Percentiles rank a stretch among this genome's conserved stretches.
phyloP scores from a whole-genome alignment of 257 asterid species.

The Lantana camara region DNA sequence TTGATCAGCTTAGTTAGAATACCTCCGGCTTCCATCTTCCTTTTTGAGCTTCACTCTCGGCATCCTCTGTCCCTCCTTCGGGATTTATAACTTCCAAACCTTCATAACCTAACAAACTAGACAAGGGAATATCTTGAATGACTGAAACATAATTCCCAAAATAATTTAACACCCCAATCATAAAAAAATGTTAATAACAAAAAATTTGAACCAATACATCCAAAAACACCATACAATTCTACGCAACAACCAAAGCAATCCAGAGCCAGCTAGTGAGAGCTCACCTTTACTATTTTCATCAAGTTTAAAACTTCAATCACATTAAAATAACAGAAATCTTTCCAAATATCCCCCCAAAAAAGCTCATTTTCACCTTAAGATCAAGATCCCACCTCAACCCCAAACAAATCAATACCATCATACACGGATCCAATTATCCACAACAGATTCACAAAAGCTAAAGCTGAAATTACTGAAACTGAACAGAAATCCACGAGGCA shows the following conservation, averaged over 20 bases:
- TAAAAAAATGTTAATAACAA: constrained; percentile 10
- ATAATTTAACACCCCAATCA: too few species aligned
- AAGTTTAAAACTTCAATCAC: too few species aligned
- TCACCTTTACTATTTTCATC: too few species aligned
- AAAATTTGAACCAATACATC: not conserved
- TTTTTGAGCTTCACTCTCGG: constrained; percentile 91
- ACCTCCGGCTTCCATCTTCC: constrained; percentile 98
- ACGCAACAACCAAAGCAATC: too few species aligned
- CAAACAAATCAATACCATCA: not conserved
- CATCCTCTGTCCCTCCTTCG: constrained; percentile 97
- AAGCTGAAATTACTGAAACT: not conserved
- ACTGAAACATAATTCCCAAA: too few species aligned
- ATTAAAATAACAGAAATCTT: too few species aligned
- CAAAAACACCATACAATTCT: too few species aligned
- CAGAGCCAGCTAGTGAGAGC: too few species aligned
- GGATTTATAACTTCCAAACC: constrained; percentile 98
- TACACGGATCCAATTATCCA: not conserved
- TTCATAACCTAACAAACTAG: constrained; percentile 81
- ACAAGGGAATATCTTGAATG: not conserved
- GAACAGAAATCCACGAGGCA: not conserved
- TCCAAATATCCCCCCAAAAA: too few species aligned
- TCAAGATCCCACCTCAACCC: too few species aligned
- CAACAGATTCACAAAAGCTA: too few species aligned
- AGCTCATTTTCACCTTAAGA: too few species aligned
- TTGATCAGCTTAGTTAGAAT: constrained; percentile 18